Conservation (phyloP, 192 early-diverging fungal species). For the Linderina pennispora region DNA sequence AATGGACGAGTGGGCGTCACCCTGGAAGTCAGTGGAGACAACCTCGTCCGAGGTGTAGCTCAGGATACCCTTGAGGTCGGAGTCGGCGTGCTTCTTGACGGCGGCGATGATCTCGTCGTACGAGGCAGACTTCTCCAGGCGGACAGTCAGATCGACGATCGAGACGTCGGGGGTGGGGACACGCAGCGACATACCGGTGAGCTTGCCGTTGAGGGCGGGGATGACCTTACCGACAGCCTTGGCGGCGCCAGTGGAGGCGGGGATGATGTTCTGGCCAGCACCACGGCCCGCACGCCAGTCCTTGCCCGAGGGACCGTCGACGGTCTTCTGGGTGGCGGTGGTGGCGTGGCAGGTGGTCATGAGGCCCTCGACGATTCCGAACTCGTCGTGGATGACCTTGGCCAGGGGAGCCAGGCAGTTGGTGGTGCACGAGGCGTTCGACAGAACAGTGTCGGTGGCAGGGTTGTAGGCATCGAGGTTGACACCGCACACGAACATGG, state of each 20-base stretch:
- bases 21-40: constrained; percentile 93
- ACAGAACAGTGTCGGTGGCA: constrained; percentile 72
- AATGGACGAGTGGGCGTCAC: constrained; percentile 85
- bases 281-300: constrained; percentile 98
- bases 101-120: constrained; percentile 86
- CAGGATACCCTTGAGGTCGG: constrained; percentile 81
- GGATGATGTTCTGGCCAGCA: constrained; percentile 97
- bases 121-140: constrained; percentile 81
- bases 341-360: constrained; percentile 99
- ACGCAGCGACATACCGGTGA: constrained; percentile 99
- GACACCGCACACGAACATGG: constrained; percentile 98
- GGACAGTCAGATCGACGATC: constrained; percentile 94
- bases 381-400: constrained; percentile 94
- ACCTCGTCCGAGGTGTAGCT: constrained; percentile 92
- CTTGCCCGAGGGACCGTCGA: constrained; percentile 94
- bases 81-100: constrained; percentile 81
- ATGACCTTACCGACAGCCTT: constrained; percentile 99
- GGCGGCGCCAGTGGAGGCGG: constrained; percentile 95
- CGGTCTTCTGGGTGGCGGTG: constrained; percentile 99
- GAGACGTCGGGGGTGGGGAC: constrained; percentile 92
- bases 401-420: constrained; percentile 98
- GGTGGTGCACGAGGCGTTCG: constrained; percentile 99
- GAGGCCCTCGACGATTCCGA: constrained; percentile 92
- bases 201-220: constrained; percentile 87
- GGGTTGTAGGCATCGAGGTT: constrained; percentile 93